A percentile compares a stretch with the other conserved stretches of the same genome.
These are phyloP conservation scores for Saksenaea vasiformis DNA, from an alignment of 371 early-diverging fungal genomes.

Conservation along the genomic window DNA sequence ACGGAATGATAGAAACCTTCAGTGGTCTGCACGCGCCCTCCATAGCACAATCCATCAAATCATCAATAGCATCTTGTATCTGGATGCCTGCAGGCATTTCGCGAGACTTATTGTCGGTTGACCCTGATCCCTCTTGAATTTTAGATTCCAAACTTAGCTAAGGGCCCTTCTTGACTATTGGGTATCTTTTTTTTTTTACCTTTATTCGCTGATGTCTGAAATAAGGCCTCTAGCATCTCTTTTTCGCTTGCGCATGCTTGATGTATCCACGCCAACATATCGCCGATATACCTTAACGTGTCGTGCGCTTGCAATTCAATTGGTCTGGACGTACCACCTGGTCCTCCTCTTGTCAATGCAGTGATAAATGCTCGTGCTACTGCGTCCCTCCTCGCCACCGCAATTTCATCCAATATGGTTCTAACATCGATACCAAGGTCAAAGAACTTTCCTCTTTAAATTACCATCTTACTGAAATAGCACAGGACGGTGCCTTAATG, in stretches of 20 bases:
- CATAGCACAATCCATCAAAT: slow-evolving; percentile 68
- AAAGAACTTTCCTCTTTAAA: not conserved
- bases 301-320: slow-evolving; percentile 93
- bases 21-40: slow-evolving; percentile 78
- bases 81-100: slow-evolving; percentile 9
- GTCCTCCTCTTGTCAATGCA: slow-evolving; percentile 87
- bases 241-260: slow-evolving; percentile 87
- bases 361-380: slow-evolving; percentile 75
- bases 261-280: slow-evolving; percentile 96
- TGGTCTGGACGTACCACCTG: slow-evolving; percentile 82
- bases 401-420: slow-evolving; percentile 73
- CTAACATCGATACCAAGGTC: slow-evolving; percentile 22
- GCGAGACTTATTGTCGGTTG: not conserved
- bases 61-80: slow-evolving; percentile 38
- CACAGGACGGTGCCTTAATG: slow-evolving; percentile 72
- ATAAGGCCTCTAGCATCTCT: slow-evolving; percentile 82
- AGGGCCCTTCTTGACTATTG: not conserved
- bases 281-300: slow-evolving; percentile 87
- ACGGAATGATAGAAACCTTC: slow-evolving; percentile 44
- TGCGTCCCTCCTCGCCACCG: slow-evolving; percentile 69
- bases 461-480: slow-evolving; percentile 68
- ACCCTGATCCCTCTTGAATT: not conserved
- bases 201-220: slow-evolving; percentile 31
- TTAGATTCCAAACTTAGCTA: not conserved
- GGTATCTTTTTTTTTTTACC: not conserved